Percentiles rank a stretch among this genome's conserved stretches.
Evolutionary conservation across 192 early-diverging fungal genomes (phyloP).

Genomic region (Obelidium mucronatum): DNA sequence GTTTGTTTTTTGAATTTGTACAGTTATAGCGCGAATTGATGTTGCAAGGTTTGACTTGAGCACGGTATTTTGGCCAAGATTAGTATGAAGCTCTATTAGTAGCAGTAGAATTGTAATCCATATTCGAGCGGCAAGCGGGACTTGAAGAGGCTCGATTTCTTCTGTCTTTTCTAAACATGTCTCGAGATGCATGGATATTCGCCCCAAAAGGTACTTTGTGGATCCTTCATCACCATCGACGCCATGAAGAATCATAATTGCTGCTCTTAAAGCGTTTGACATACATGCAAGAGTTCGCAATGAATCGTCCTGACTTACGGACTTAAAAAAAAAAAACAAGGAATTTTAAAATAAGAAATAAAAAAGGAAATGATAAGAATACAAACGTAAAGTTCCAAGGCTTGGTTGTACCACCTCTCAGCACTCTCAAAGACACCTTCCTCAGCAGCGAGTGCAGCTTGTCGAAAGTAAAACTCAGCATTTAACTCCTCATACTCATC

Average conservation of each 20-base stretch:
- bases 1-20: no score
- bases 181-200: slow-evolving; percentile 5
- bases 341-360: slow-evolving; percentile 6
- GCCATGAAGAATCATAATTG: neutral
- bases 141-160: neutral
- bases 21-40: no score
- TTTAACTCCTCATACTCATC: slow-evolving; percentile 16
- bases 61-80: neutral
- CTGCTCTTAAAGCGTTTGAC: slow-evolving; percentile 10
- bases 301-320: slow-evolving; percentile 8
- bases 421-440: neutral
- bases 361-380: neutral
- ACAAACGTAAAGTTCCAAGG: slow-evolving; percentile 3
- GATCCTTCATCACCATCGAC: neutral
- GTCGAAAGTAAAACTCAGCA: slow-evolving; percentile 27
- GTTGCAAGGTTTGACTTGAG: no score
- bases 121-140: neutral
- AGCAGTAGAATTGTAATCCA: neutral
- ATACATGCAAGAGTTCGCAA: slow-evolving; percentile 12
- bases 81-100: neutral
- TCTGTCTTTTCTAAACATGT: slow-evolving; percentile 12
- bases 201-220: neutral
- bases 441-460: slow-evolving; percentile 20
- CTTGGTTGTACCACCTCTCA: neutral
- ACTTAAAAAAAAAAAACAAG: neutral